These are phyloP conservation scores for Posidonia australis DNA, from an alignment of 106 monocot genomes.

Conservation along the genomic window DNA sequence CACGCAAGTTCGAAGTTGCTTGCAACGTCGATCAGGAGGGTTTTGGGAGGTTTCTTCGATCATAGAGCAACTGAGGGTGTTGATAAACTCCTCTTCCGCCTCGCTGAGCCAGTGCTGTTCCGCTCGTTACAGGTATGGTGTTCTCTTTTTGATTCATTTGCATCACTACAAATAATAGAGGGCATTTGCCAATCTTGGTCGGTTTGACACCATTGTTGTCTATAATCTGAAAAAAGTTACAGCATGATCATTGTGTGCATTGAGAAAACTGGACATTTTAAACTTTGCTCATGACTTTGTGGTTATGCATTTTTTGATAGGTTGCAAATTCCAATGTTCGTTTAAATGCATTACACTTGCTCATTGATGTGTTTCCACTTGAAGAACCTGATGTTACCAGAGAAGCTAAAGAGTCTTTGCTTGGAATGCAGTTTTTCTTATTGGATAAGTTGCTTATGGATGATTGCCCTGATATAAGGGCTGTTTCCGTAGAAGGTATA, in stretches of 20 bases:
- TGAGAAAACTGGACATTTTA: too few relatives aligned
- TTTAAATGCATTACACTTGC: conserved; percentile 62
- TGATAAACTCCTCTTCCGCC: conserved; percentile 73
- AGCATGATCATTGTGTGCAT: neutral
- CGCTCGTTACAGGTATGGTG: conserved; percentile 66
- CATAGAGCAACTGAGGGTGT: conserved; percentile 72
- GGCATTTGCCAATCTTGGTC: too few relatives aligned
- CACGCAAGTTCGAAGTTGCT: conserved; percentile 44
- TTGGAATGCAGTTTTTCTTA: conserved; percentile 78
- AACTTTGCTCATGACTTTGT: too few relatives aligned
- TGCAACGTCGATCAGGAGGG: conserved; percentile 54
- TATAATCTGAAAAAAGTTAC: too few relatives aligned
- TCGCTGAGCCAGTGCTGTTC: conserved; percentile 84
- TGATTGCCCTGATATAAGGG: conserved; percentile 76
- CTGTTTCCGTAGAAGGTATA: conserved; percentile 70
- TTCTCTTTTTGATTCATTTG: neutral
- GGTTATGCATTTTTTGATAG: conserved; percentile 18
- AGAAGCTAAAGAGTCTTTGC: conserved; percentile 61
- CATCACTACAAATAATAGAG: neutral
- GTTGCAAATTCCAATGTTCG: conserved; percentile 95
- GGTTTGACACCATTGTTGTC: too few relatives aligned
- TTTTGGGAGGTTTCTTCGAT: conserved; percentile 65
- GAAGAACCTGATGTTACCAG: conserved; percentile 85
- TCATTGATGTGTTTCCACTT: conserved; percentile 90
- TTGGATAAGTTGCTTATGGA: conserved; percentile 72